These are phyloP conservation scores for Nigrospora osmanthi DNA, from an alignment of 2,329 filamentous ascomycete genomes.

Conservation along the genomic window DNA sequence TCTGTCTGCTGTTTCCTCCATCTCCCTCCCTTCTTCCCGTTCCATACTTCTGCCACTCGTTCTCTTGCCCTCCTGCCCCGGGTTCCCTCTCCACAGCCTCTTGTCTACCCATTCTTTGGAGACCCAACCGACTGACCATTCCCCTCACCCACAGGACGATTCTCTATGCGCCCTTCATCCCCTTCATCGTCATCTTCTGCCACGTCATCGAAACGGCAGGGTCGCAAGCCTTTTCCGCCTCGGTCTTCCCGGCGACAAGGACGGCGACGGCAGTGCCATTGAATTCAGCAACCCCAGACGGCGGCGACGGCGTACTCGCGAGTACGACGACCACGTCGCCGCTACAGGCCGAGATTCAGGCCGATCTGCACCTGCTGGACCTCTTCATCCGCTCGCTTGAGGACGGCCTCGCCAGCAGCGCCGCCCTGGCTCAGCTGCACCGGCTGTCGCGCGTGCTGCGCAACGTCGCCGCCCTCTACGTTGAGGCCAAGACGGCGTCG, in stretches of 20 bases:
- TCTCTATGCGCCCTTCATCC: constrained; percentile 43
- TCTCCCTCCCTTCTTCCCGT: neutral
- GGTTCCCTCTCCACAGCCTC: no score
- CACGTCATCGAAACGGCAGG: constrained; percentile 36
- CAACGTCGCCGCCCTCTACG: constrained; percentile 49
- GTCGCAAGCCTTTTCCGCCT: constrained; percentile 8
- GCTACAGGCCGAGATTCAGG: constrained; percentile 2
- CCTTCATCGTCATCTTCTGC: constrained; percentile 45
- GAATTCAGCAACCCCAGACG: no score
- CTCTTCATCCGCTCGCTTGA: constrained; percentile 43
- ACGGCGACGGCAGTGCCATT: no score
- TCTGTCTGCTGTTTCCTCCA: neutral
- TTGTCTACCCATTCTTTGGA: neutral
- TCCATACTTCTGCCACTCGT: neutral
- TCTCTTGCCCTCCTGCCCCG: neutral
- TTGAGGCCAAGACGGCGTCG: constrained; percentile 37
- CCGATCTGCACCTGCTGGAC: constrained; percentile 37
- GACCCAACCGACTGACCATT: constrained; percentile 6
- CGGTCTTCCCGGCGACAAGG: no score
- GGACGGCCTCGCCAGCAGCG: constrained; percentile 32
- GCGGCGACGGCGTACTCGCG: no score
- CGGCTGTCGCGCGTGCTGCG: constrained; percentile 51
- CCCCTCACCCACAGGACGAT: constrained; percentile 25
- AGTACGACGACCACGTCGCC: no score
- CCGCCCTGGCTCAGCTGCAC: constrained; percentile 46